These are phyloP conservation scores for Ophiorrhiza pumila DNA, from an alignment of 257 asterid species.

Conservation along the genomic window DNA sequence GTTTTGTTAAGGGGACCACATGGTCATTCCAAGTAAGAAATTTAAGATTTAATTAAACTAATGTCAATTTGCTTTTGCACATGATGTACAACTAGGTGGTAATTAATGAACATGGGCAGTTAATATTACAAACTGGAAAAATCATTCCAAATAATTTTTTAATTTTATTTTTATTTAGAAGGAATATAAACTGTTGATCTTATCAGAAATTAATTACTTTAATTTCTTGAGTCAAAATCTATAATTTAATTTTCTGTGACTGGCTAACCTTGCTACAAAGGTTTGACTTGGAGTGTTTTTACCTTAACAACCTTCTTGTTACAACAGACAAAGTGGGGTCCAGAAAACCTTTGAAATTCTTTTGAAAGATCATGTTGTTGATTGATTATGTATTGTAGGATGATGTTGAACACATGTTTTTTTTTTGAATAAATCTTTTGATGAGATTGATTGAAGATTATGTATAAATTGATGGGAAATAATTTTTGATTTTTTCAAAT, in stretches of 20 bases:
- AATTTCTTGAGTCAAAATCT: not conserved
- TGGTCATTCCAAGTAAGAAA: not conserved
- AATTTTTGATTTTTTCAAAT: no score
- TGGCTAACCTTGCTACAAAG: not conserved
- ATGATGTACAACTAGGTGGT: conserved; percentile 18
- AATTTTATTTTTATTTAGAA: not conserved
- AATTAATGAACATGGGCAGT: conserved; percentile 24
- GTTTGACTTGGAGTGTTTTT: not conserved
- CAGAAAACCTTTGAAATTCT: not conserved
- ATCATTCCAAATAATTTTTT: conserved; percentile 5
- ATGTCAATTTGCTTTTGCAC: conserved; percentile 13
- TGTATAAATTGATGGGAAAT: no score
- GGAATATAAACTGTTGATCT: not conserved
- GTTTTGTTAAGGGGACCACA: conserved; percentile 3
- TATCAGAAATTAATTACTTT: not conserved
- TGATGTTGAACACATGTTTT: not conserved
- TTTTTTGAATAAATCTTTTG: not conserved
- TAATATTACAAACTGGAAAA: conserved; percentile 16
- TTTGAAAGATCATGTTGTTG: not conserved
- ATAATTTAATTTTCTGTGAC: not conserved
- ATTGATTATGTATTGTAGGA: not conserved
- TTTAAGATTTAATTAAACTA: conserved; percentile 4
- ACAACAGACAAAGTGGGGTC: not conserved
- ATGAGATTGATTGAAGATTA: not conserved
- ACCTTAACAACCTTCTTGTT: not conserved